phyloP scores from a whole-genome alignment of 148 eudicot species.

The Spergularia marina region DNA sequence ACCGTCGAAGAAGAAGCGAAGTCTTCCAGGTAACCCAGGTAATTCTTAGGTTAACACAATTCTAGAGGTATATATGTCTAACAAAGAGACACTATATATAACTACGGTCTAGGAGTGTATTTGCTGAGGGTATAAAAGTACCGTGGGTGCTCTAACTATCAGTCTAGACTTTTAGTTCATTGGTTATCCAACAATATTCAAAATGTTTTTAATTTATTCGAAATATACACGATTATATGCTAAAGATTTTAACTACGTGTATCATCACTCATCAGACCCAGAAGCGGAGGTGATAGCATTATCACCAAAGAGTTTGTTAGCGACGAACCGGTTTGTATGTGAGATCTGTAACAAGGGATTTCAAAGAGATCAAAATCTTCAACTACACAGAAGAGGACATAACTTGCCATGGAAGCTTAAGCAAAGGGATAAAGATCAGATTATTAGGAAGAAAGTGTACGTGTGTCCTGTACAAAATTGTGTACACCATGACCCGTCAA shows the following conservation, averaged over 20 bases:
- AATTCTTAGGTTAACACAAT: not conserved
- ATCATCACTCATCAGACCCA: conserved; percentile 39
- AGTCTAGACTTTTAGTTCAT: too few species aligned
- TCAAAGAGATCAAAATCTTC: conserved; percentile 75
- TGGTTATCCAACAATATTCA: too few species aligned
- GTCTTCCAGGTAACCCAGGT: conserved; percentile 82
- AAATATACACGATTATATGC: too few species aligned
- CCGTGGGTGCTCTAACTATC: too few species aligned
- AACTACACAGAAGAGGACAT: conserved; percentile 72
- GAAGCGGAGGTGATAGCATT: conserved; percentile 71
- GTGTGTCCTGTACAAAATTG: conserved; percentile 71
- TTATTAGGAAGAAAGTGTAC: conserved; percentile 57
- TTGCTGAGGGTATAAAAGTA: too few species aligned
- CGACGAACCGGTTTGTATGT: conserved; percentile 61
- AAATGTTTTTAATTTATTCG: too few species aligned
- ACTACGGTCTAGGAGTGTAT: not conserved
- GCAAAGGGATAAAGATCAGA: conserved; percentile 43
- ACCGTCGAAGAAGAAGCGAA: conserved; percentile 58
- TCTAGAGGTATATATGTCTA: not conserved
- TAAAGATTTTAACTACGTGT: not conserved
- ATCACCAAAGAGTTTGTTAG: conserved; percentile 56
- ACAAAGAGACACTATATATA: not conserved
- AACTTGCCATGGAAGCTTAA: conserved; percentile 83
- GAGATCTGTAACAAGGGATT: conserved; percentile 77
- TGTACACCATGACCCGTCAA: conserved; percentile 67